These are phyloP conservation scores for Ramalina intermedia DNA, from an alignment of 495 filamentous ascomycete species.

Conservation along the genomic window DNA sequence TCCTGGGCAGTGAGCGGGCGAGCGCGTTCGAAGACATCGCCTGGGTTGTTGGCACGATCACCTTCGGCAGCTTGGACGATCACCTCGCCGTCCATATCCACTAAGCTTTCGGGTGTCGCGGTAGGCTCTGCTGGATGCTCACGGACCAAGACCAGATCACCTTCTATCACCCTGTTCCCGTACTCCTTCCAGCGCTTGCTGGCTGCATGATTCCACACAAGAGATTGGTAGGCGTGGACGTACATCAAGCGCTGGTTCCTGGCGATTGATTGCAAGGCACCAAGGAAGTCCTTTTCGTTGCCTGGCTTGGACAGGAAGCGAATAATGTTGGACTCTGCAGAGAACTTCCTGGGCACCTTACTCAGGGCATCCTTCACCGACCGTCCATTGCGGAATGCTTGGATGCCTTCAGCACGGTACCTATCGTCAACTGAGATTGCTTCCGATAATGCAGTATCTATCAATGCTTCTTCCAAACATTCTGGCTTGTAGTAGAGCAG, in stretches of 20 bases:
- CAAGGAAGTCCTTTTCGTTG: conserved; percentile 49
- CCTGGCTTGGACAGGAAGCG: conserved; percentile 42
- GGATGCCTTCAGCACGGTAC: conserved; percentile 58
- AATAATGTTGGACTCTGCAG: conserved; percentile 65
- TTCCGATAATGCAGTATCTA: conserved; percentile 18
- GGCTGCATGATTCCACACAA: conserved; percentile 80
- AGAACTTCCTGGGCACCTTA: conserved; percentile 64
- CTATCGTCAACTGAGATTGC: conserved; percentile 56
- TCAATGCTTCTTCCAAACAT: conserved; percentile 27
- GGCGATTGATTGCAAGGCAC: conserved; percentile 61
- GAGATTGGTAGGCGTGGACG: conserved; percentile 86
- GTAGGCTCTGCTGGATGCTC: conserved; percentile 30
- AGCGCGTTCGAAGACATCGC: conserved; percentile 58
- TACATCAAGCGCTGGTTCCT: conserved; percentile 82
- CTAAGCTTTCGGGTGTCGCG: conserved; percentile 16
- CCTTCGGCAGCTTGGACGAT: conserved; percentile 43
- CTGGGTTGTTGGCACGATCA: conserved; percentile 37
- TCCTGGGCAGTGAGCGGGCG: conserved; percentile 62
- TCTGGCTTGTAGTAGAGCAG: conserved; percentile 52
- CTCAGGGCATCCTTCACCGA: conserved; percentile 42
- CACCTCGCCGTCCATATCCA: conserved; percentile 58
- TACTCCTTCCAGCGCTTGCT: conserved; percentile 63
- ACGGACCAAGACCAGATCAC: conserved; percentile 67
- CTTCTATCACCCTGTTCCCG: conserved; percentile 58
- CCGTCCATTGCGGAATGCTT: conserved; percentile 48